phyloP scores from a whole-genome alignment of 2,329 filamentous ascomycete genomes.

The Xenoacremonium recifei region DNA sequence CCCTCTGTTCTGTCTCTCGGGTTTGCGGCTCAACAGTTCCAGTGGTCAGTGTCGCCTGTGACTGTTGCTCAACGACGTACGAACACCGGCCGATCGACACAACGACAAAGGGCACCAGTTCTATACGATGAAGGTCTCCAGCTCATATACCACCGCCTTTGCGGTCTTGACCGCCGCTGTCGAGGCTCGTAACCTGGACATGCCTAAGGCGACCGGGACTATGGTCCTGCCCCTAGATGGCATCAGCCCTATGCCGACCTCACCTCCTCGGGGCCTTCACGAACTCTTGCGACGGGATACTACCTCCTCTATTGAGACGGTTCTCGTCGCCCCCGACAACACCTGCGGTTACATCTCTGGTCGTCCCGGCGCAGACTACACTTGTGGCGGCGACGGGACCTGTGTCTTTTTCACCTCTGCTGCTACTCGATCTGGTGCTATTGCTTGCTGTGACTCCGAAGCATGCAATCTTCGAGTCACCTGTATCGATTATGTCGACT shows the following conservation, averaged over 20 bases:
- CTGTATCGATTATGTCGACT: constrained; percentile 39
- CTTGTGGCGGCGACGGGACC: constrained; percentile 32
- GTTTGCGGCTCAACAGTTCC: constrained; percentile 7
- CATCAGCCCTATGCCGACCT: constrained; percentile 40
- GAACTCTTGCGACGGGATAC: constrained; percentile 28
- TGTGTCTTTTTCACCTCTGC: constrained; percentile 41
- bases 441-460: constrained; percentile 40
- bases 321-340: constrained; percentile 47
- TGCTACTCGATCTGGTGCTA: constrained; percentile 29
- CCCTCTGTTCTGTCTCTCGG: constrained; percentile 4
- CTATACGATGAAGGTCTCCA: constrained; percentile 23
- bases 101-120: background rate
- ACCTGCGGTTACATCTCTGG: constrained; percentile 50
- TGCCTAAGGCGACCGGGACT: constrained; percentile 34
- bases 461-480: constrained; percentile 33
- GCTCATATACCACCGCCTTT: constrained; percentile 13
- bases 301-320: constrained; percentile 25
- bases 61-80: constrained; percentile 1
- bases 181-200: constrained; percentile 26
- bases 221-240: constrained; percentile 34
- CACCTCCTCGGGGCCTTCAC: constrained; percentile 31
- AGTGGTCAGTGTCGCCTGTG: background rate
- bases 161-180: constrained; percentile 30
- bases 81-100: background rate
- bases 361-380: constrained; percentile 37